phyloP scores from a whole-genome alignment of 768 basidiomycete species.

The Phaeotremella skinneri region DNA sequence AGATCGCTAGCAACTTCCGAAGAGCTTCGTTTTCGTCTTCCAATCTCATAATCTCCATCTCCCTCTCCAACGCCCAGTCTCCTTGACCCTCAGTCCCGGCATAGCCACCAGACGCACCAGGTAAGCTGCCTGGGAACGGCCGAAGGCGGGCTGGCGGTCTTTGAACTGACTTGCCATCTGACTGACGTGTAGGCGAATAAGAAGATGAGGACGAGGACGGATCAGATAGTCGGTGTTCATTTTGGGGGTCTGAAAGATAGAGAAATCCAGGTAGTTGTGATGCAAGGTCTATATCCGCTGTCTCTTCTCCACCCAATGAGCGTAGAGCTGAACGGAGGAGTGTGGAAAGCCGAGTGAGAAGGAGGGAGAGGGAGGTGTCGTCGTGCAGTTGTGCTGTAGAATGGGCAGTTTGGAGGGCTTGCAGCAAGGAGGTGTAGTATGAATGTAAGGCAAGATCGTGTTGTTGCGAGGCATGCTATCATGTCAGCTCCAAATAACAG shows the following conservation, averaged over 20 bases:
- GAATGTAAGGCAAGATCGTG: constrained; percentile 81
- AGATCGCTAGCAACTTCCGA: constrained; percentile 69
- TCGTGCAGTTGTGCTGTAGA: constrained; percentile 55
- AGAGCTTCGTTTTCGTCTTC: constrained; percentile 79
- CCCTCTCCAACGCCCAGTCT: constrained; percentile 87
- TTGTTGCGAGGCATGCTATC: constrained; percentile 81
- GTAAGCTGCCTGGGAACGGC: constrained; percentile 39
- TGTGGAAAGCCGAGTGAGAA: constrained; percentile 69
- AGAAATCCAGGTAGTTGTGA: constrained; percentile 19
- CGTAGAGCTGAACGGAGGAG: constrained; percentile 70
- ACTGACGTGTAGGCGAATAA: constrained; percentile 55
- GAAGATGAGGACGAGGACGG: constrained; percentile 33
- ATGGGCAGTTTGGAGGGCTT: constrained; percentile 47
- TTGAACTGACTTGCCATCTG: constrained; percentile 54
- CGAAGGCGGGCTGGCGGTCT: constrained; percentile 39
- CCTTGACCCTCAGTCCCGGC: constrained; percentile 51
- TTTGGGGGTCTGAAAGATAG: constrained; percentile 1
- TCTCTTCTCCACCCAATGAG: constrained; percentile 56
- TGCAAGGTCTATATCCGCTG: constrained; percentile 50
- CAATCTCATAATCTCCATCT: constrained; percentile 77
- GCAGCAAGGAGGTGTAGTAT: constrained; percentile 82
- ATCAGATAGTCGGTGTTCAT: constrained; percentile 4
- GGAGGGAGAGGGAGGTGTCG: constrained; percentile 62
- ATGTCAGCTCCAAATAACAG: neutral
- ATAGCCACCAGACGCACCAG: constrained; percentile 47